Evolutionary conservation across 169 alveolate species (phyloP).

Genomic region (Cryptosporidium xiaoi): DNA sequence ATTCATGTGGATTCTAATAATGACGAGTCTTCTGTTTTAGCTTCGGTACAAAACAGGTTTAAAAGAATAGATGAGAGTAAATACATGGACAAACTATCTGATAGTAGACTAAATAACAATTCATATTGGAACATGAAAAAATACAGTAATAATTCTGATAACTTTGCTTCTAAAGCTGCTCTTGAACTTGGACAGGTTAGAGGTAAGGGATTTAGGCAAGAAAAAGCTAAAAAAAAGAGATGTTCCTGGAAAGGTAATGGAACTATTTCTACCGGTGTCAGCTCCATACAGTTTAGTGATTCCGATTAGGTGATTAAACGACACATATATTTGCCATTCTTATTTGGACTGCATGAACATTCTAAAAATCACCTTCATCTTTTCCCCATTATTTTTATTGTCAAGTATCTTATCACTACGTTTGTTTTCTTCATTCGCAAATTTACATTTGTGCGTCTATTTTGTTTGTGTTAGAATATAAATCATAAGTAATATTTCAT

Average conservation of each 20-base stretch:
- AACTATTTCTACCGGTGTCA: constrained; percentile 57
- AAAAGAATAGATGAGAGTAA: constrained; percentile 63
- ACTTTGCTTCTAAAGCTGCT: constrained; percentile 73
- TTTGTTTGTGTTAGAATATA: no score
- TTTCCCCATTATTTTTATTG: no score
- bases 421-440: no score
- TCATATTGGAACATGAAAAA: constrained; percentile 69
- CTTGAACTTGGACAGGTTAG: constrained; percentile 79
- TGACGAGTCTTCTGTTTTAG: constrained; percentile 1
- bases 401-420: no score
- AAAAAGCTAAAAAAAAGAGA: constrained; percentile 84
- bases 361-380: no score
- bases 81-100: constrained; percentile 29
- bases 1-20: neutral
- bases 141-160: constrained; percentile 41
- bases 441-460: no score
- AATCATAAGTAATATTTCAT: no score
- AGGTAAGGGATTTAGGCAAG: constrained; percentile 85
- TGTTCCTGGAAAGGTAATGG: constrained; percentile 87
- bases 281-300: constrained; percentile 64
- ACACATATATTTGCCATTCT: no score
- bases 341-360: no score
- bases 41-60: constrained; percentile 36
- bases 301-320: constrained; percentile 14
- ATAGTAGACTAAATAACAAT: constrained; percentile 62